A percentile compares a stretch with the other conserved stretches of the same genome.
Conservation (phyloP, 805 yeast genomes). For the Kluyveromyces aestuarii region DNA sequence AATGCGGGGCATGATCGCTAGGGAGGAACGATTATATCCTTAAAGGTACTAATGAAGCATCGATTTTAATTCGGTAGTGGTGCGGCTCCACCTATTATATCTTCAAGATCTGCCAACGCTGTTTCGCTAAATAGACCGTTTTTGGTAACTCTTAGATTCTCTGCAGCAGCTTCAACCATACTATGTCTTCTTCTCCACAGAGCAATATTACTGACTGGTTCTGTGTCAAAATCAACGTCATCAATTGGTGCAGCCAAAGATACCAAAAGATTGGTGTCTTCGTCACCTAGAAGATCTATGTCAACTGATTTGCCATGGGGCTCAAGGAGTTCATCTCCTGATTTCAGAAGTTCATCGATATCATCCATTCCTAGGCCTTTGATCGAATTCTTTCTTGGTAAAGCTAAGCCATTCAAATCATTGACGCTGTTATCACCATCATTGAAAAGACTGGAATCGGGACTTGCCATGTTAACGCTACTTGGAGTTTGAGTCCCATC, state of each 20-base stretch:
- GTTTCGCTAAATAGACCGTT: slow-evolving; percentile 71
- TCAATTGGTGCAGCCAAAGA: slow-evolving; percentile 28
- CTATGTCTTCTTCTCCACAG: slow-evolving; percentile 52
- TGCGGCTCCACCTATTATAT: slow-evolving; percentile 26
- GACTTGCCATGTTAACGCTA: slow-evolving; percentile 1
- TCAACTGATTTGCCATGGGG: slow-evolving; percentile 13
- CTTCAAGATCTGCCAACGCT: slow-evolving; percentile 67
- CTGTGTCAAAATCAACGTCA: slow-evolving; percentile 11
- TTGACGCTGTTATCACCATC: neutral
- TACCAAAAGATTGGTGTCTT: slow-evolving; percentile 26
- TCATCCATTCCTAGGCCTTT: slow-evolving; percentile 26
- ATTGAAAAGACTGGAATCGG: neutral
- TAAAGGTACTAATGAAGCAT: neutral
- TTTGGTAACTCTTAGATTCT: slow-evolving; percentile 66
- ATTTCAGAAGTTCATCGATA: slow-evolving; percentile 19
- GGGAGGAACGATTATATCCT: neutral
- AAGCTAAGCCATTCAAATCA: slow-evolving; percentile 1
- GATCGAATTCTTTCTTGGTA: slow-evolving; percentile 17
- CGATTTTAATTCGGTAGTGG: slow-evolving; percentile 4
- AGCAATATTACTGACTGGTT: slow-evolving; percentile 15
- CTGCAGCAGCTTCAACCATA: slow-evolving; percentile 64
- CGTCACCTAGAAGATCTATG: slow-evolving; percentile 12
- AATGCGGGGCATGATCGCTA: neutral
- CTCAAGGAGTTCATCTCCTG: slow-evolving; percentile 4
- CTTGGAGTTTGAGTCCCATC: neutral